Conservation (phyloP, 331 rosid genomes). For the Acacia concinna region DNA sequence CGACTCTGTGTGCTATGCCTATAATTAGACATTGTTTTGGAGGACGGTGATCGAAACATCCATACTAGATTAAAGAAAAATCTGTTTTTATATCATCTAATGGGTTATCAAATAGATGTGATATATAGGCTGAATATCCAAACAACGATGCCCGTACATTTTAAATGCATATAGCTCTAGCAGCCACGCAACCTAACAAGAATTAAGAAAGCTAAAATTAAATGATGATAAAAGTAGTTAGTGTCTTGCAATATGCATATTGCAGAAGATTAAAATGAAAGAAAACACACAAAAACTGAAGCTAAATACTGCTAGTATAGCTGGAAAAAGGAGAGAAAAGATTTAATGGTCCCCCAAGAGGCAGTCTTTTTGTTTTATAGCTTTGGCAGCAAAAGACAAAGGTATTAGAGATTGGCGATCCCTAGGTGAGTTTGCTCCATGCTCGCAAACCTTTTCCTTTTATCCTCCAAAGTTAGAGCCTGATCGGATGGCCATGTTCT, state of each 20-base stretch:
- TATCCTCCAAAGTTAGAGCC: slow-evolving; percentile 7
- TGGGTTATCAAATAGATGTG: background rate
- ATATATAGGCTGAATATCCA: background rate
- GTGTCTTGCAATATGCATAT: background rate
- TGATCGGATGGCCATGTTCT: background rate
- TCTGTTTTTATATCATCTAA: background rate
- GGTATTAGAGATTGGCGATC: slow-evolving; percentile 43
- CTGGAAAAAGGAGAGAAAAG: background rate
- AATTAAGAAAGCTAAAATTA: background rate
- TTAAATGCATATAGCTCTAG: background rate
- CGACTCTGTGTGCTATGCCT: background rate
- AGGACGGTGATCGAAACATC: background rate
- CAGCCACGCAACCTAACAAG: background rate
- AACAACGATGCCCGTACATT: background rate
- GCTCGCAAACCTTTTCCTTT: slow-evolving; percentile 23
- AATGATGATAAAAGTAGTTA: background rate
- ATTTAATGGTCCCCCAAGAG: slow-evolving; percentile 26
- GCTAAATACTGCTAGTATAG: background rate
- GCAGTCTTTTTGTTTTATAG: background rate
- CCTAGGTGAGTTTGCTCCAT: slow-evolving; percentile 45
- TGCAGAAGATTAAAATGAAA: background rate
- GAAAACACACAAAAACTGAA: background rate
- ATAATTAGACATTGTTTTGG: background rate
- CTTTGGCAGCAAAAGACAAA: slow-evolving; percentile 25
- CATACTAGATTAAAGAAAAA: background rate